Base-by-base conservation (phyloP, 2,329 filamentous ascomycete genomes). In the Nigrospora osmanthi region DNA sequence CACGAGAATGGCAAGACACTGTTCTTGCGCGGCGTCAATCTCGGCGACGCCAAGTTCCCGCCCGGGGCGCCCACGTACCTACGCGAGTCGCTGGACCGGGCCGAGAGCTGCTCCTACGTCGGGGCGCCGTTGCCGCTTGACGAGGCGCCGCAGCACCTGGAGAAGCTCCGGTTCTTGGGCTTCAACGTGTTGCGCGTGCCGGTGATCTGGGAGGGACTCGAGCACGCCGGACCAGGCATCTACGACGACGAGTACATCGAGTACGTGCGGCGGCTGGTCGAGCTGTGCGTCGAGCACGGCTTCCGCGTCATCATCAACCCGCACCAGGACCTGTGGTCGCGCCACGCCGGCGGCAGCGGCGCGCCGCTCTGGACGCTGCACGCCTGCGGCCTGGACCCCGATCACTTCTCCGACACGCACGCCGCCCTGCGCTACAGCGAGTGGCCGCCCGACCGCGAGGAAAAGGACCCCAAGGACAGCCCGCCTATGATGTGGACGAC, bases 401-500 rank as follows among this genome's bases (percentile, higher is more conserved):
- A 47, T 28, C 23, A 38, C 42, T 57, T 57, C 30, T 49, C 45
- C 5, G 49, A 52, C 30, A 56, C 54, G 19, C 50, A 54, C 23
- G 54, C 54, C 13, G 46, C 50, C 2, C 38, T 54, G n/a, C 44
- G 54, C 10, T 50, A 55, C n/a, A 46, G 50, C 23, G 53, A 55
- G 36, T 57, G 52, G 52, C 54, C 54, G 10, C 15, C 35, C 3
- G 51, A 54, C n/a, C 30, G 47, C 36, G 37, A 50, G 23, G 46
- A 53, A 11, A 55, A 54, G 30, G 47, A 57, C 38, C 54, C 54
- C n/a, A 50, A 47, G 10, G 34, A 42, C n/a, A 53, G 50, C 28
- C 53, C 54, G 34, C 37, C 42, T 30, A 57, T 57, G 54, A 54
- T 56, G 50, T 57, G 53, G 54, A 54, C 52, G n/a, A 57, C 53